Evolutionary conservation across 805 yeast species (phyloP), one percentile per base, ranked within the genome.

Genomic region (Schwanniomyces occidentalis): DNA sequence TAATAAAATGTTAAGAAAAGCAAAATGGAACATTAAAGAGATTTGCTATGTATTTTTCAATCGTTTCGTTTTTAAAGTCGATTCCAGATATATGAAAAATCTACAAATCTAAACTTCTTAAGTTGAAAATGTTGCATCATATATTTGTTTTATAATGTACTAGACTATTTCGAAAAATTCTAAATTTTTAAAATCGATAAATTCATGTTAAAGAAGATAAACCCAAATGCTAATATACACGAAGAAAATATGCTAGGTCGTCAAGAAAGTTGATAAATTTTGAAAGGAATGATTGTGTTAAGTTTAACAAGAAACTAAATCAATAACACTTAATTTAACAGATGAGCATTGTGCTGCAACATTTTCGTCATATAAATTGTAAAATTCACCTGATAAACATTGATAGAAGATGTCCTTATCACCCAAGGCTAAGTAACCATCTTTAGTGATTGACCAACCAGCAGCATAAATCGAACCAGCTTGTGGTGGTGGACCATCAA

Each of bases 401-500:
- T 81, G 84, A 75, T 76, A 83, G 72, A 83, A 83, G 37, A 71
- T 68, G 42, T 76, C 76, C 33, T 63, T 55, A 49, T 65, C 63
- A 63, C 88, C 89, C 42, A 82, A 63, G 21, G 86, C 86, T 53
- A 82, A 73, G 46, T 46, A 45, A 30, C 45, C 48, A 18, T 45
- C 44, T 36, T 48, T 42, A 33, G 76, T 38, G 25, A 77, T 67
- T 32, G 78, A 69, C 83, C 82, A 76, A 41, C 83, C 82, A 30
- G 73, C 76, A 44, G 85, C 82, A 52, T 72, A 76, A 49, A 79
- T 73, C 40, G 85, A 72, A 62, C 85, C 85, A 21, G 84, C 86
- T 71, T 83, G 91, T 54, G 90, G 89, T 66, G 85, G 82, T 38
- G 86, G 86, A 56, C 86, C 86, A 56, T 82, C 86, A 55, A 80